Conservation (phyloP, 768 basidiomycete genomes). For the Pleurotus salmoneostramineus region DNA sequence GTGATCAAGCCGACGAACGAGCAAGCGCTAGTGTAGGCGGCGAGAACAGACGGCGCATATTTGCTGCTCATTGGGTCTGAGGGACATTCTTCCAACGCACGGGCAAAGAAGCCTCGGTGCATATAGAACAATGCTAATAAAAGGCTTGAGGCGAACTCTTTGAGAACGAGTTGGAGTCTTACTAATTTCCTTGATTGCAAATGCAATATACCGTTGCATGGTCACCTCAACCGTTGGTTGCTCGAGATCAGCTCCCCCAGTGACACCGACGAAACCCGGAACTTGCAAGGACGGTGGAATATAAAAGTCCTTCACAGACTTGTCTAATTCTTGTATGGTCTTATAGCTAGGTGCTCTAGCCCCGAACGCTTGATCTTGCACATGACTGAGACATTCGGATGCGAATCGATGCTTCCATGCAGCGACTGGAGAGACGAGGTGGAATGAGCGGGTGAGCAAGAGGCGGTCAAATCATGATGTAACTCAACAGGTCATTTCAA, state of each 20-base stretch:
- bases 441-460: conserved; percentile 2
- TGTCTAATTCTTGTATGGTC: conserved; percentile 60
- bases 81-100: conserved; percentile 60
- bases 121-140: conserved; percentile 62
- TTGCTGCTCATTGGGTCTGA: conserved; percentile 67
- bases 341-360: conserved; percentile 59
- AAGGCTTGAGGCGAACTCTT: neutral
- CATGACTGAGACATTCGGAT: conserved; percentile 55
- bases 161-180: conserved; percentile 14
- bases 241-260: conserved; percentile 33
- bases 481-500: conserved; percentile 60
- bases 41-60: conserved; percentile 63
- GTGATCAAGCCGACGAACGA: conserved; percentile 64
- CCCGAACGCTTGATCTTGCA: conserved; percentile 68
- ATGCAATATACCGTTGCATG: conserved; percentile 64
- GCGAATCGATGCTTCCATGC: conserved; percentile 71
- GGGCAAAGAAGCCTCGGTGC: conserved; percentile 73
- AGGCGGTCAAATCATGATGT: conserved; percentile 1
- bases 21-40: conserved; percentile 67
- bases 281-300: conserved; percentile 63
- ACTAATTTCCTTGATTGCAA: conserved; percentile 71
- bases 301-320: conserved; percentile 60
- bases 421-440: conserved; percentile 34
- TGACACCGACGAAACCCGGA: conserved; percentile 56
- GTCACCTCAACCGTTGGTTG: conserved; percentile 52